A percentile compares a stretch with the other conserved stretches of the same genome.
Conservation (phyloP, 768 basidiomycete genomes). For the Strobilomyces confusus region DNA sequence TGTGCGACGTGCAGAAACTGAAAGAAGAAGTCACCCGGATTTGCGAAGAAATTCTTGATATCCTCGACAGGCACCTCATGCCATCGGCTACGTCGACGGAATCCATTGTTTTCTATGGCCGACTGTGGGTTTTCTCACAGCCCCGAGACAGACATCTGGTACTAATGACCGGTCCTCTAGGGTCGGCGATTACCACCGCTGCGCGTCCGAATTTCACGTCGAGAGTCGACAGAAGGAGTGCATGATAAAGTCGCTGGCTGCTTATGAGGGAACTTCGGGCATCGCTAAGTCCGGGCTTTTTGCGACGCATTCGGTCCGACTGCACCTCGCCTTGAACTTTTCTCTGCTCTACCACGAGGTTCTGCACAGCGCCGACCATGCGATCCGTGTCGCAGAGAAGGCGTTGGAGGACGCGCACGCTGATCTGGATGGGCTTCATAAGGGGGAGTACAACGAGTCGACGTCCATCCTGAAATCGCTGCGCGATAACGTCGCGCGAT, state of each 20-base stretch:
- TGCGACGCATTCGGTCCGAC: too few species aligned
- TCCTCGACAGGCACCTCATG: background rate
- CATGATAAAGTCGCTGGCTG: too few species aligned
- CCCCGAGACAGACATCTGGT: background rate
- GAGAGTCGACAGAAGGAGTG: background rate
- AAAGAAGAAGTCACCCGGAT: background rate
- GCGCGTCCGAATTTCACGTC: background rate
- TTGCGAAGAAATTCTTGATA: background rate
- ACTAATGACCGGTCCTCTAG: background rate
- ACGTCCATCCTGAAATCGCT: background rate
- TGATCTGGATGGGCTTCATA: background rate
- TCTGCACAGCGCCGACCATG: background rate
- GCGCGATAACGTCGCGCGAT: background rate
- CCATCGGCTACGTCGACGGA: background rate
- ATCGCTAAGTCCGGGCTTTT: too few species aligned
- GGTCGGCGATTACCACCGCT: background rate
- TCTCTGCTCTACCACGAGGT: background rate
- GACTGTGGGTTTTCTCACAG: background rate
- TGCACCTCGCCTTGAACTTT: background rate
- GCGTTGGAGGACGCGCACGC: too few species aligned
- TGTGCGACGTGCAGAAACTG: background rate
- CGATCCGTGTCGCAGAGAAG: background rate
- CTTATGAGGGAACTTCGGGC: too few species aligned
- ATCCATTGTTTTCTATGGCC: background rate
- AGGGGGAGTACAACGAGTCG: background rate